Percentiles rank a stretch among this genome's conserved stretches.
These are phyloP conservation scores for Lachnellula hyalina DNA, from an alignment of 2,329 filamentous ascomycete species.

Conservation along the genomic window DNA sequence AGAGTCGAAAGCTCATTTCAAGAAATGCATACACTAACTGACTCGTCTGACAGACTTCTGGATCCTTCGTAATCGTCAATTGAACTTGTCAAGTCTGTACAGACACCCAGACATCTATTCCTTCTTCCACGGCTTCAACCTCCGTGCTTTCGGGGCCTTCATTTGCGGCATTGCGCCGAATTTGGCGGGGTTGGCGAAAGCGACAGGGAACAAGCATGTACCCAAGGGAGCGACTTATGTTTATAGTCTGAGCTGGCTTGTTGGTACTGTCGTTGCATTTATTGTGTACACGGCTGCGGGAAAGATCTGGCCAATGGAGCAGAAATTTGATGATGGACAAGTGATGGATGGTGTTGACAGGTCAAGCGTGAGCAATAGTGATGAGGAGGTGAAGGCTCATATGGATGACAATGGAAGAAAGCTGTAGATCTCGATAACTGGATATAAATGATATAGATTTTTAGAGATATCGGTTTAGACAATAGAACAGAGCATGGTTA, in stretches of 20 bases:
- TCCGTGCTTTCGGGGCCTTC: constrained; percentile 19
- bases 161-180: constrained; percentile 18
- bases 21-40: too few relatives aligned
- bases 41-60: constrained; percentile 23
- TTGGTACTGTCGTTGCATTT: constrained; percentile 20
- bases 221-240: constrained; percentile 20
- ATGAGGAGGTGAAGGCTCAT: constrained; percentile 10
- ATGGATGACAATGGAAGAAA: neutral
- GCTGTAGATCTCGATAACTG: neutral
- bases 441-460: neutral
- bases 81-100: constrained; percentile 33
- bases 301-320: constrained; percentile 19
- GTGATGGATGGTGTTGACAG: constrained; percentile 11
- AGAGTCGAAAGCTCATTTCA: too few relatives aligned
- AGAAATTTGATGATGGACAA: constrained; percentile 14
- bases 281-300: constrained; percentile 12
- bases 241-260: constrained; percentile 23
- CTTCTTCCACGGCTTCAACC: constrained; percentile 19
- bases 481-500: too few relatives aligned
- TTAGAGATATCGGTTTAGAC: neutral
- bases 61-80: constrained; percentile 28
- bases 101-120: constrained; percentile 19
- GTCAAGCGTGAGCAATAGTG: constrained; percentile 6
- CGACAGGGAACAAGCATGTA: constrained; percentile 14
- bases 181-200: constrained; percentile 19